These are phyloP conservation scores for Fusarium mundagurra DNA, from an alignment of 2,329 filamentous ascomycete species.

Conservation along the genomic window DNA sequence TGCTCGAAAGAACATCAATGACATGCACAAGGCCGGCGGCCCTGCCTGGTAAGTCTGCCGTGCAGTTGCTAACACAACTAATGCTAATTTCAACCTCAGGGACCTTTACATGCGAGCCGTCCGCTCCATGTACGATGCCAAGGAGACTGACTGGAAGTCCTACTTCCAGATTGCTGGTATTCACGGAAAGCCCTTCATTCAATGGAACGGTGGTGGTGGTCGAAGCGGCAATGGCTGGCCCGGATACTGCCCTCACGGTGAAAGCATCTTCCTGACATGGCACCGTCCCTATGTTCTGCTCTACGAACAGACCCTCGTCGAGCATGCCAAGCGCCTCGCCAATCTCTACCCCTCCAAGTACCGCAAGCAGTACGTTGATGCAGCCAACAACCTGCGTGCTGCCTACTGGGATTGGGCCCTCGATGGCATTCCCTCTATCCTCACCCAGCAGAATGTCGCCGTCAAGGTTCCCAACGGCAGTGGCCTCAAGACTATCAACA, in stretches of 20 bases:
- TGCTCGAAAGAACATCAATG: conserved; percentile 58
- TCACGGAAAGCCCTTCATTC: conserved; percentile 54
- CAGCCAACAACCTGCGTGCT: conserved; percentile 57
- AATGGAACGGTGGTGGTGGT: conserved; percentile 55
- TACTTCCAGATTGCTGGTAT: conserved; percentile 63
- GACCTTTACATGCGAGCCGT: conserved; percentile 62
- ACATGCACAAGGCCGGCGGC: conserved; percentile 53
- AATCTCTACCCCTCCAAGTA: conserved; percentile 51
- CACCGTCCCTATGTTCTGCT: conserved; percentile 65
- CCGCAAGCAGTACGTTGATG: conserved; percentile 52
- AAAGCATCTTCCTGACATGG: conserved; percentile 63
- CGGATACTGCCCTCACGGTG: conserved; percentile 60
- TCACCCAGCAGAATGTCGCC: conserved; percentile 46
- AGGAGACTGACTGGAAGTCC: conserved; percentile 55
- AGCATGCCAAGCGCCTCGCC: conserved; percentile 58
- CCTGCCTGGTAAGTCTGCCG: conserved; percentile 54
- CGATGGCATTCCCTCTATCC: conserved; percentile 55
- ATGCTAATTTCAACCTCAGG: conserved; percentile 46
- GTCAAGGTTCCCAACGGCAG: conserved; percentile 55
- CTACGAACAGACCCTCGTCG: conserved; percentile 65
- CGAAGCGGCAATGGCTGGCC: conserved; percentile 44
- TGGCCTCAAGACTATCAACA: conserved; percentile 42
- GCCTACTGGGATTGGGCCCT: conserved; percentile 67
- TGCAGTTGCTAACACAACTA: background rate
- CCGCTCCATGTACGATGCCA: conserved; percentile 52